phyloP scores from a whole-genome alignment of 2,329 filamentous ascomycete species.

The Colletotrichum sp. region DNA sequence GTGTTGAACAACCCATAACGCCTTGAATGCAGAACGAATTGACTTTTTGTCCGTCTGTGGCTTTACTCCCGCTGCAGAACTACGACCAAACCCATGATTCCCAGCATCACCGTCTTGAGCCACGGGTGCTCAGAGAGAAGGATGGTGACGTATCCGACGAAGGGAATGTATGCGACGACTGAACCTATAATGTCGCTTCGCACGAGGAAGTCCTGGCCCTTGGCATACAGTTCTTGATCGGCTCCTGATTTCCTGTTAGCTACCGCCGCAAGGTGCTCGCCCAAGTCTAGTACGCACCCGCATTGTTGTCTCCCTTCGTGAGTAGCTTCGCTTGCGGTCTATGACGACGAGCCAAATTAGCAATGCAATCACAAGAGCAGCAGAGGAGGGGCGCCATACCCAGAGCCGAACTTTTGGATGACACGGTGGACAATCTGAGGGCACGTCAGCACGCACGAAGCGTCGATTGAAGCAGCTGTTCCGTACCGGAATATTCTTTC shows the following conservation, averaged over 20 bases:
- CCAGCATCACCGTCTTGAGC: conserved; percentile 94
- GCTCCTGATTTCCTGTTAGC: neutral
- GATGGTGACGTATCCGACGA: conserved; percentile 97
- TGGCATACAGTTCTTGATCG: conserved; percentile 63
- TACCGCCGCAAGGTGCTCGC: neutral
- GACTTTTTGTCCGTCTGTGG: neutral
- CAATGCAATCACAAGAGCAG: neutral
- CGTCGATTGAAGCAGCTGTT: neutral
- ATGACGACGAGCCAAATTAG: neutral
- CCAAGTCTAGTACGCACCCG: conserved; percentile 43
- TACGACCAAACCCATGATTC: conserved; percentile 92
- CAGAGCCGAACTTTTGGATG: conserved; percentile 73
- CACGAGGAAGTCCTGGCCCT: conserved; percentile 84
- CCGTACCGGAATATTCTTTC: conserved; percentile 81
- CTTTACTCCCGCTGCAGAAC: conserved; percentile 85
- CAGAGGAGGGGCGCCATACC: conserved; percentile 42
- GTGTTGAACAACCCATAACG: neutral
- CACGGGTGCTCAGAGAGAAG: conserved; percentile 94
- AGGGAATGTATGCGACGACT: conserved; percentile 89
- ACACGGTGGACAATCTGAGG: conserved; percentile 83
- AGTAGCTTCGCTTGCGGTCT: conserved; percentile 73
- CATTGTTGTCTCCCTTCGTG: conserved; percentile 99
- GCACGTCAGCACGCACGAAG: neutral
- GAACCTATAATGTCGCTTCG: conserved; percentile 92
- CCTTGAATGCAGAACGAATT: neutral